Percentiles rank a stretch among this genome's conserved stretches.
These are phyloP conservation scores for Phialocephala sp. DNA, from an alignment of 2,329 filamentous ascomycete genomes.

Conservation along the genomic window DNA sequence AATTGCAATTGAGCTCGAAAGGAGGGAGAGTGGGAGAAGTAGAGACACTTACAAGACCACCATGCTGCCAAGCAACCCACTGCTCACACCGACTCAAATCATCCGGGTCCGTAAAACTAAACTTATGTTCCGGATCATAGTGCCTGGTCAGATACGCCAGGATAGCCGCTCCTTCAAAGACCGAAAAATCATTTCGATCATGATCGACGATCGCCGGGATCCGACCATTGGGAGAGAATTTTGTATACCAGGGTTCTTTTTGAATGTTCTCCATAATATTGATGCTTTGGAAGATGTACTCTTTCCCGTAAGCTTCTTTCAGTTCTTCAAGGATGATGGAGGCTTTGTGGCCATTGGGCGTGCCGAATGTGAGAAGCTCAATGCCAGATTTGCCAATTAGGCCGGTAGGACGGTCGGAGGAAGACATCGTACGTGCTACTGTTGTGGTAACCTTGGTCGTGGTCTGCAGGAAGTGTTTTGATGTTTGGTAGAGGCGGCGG, in stretches of 20 bases:
- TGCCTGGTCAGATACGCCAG: constrained; percentile 74
- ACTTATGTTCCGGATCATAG: constrained; percentile 72
- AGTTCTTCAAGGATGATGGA: constrained; percentile 70
- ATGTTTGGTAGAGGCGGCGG: constrained; percentile 34
- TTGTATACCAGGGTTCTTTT: constrained; percentile 70
- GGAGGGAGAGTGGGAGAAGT: neutral
- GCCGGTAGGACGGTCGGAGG: constrained; percentile 51
- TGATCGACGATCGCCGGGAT: constrained; percentile 72
- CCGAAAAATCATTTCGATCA: constrained; percentile 62
- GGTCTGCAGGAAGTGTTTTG: constrained; percentile 29
- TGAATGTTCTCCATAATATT: constrained; percentile 67
- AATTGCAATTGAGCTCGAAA: neutral
- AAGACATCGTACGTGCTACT: constrained; percentile 33
- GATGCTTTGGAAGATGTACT: constrained; percentile 64
- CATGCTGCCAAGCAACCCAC: constrained; percentile 68
- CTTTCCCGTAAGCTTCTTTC: constrained; percentile 65
- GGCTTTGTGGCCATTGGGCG: constrained; percentile 61
- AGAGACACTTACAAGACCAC: constrained; percentile 33
- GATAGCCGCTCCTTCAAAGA: constrained; percentile 79
- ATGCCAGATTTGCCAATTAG: constrained; percentile 67
- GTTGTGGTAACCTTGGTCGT: constrained; percentile 6
- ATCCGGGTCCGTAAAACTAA: constrained; percentile 62
- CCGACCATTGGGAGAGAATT: constrained; percentile 66
- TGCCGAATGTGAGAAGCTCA: constrained; percentile 65
- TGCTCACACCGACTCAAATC: constrained; percentile 56